A percentile compares a stretch with the other conserved stretches of the same genome.
phyloP scores from a whole-genome alignment of 2,329 filamentous ascomycete genomes.

The Curvularia lunata region DNA sequence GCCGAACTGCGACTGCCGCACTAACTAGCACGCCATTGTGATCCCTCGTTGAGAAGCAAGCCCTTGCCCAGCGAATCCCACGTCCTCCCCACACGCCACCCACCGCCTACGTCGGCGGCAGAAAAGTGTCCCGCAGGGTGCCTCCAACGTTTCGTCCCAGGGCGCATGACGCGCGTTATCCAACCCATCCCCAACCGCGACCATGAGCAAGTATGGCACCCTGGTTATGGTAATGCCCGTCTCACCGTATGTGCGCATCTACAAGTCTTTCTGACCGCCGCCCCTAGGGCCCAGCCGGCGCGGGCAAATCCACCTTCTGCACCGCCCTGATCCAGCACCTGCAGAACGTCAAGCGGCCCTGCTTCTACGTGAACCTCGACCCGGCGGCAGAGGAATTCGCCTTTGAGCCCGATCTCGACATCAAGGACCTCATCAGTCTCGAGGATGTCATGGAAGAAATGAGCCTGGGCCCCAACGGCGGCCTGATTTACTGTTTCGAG shows the following conservation, averaged over 20 bases:
- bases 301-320: constrained; percentile 97
- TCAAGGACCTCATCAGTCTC: constrained; percentile 91
- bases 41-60: neutral
- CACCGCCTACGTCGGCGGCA: constrained; percentile 14
- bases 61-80: constrained; percentile 14
- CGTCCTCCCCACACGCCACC: constrained; percentile 10
- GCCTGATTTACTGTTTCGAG: constrained; percentile 95
- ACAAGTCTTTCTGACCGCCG: constrained; percentile 12
- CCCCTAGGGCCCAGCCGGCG: constrained; percentile 79
- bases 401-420: constrained; percentile 91
- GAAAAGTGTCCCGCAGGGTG: constrained; percentile 22
- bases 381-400: constrained; percentile 92
- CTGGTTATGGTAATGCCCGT: constrained; percentile 74
- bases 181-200: constrained; percentile 27
- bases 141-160: constrained; percentile 2
- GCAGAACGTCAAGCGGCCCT: constrained; percentile 86
- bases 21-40: constrained; percentile 30
- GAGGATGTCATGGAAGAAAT: constrained; percentile 98
- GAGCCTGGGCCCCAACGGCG: constrained; percentile 87
- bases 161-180: constrained; percentile 14
- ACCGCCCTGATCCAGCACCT: constrained; percentile 91
- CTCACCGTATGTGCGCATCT: neutral
- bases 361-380: constrained; percentile 98
- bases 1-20: constrained; percentile 4
- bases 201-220: constrained; percentile 92